phyloP scores from a whole-genome alignment of 2,329 filamentous ascomycete species.

The Ilyonectria destructans region DNA sequence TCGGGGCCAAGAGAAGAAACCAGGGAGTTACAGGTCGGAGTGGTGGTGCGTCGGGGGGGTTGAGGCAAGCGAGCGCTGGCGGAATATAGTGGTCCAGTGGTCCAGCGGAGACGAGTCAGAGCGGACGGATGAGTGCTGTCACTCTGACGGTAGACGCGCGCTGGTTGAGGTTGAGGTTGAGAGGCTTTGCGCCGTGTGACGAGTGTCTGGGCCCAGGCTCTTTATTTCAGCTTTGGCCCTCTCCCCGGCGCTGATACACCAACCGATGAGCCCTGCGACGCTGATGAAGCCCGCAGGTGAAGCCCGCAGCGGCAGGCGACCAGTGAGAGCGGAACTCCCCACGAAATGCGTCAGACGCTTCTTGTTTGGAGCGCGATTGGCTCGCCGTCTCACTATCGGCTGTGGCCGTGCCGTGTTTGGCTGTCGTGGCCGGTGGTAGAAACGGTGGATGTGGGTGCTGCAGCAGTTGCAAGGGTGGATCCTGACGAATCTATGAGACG shows the following conservation, averaged over 20 bases:
- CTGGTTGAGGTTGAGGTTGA: too few species aligned
- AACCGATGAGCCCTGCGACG: slow-evolving; percentile 14
- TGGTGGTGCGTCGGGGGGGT: background rate
- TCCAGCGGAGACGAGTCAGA: too few species aligned
- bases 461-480: slow-evolving; percentile 1
- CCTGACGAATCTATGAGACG: background rate
- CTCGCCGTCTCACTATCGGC: slow-evolving; percentile 2
- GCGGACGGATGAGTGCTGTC: background rate
- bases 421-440: background rate
- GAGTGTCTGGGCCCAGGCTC: too few species aligned
- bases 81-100: background rate
- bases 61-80: slow-evolving; percentile 3
- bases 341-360: background rate
- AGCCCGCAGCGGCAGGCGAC: background rate
- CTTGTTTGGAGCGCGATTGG: slow-evolving; percentile 13
- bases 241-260: background rate
- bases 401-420: slow-evolving; percentile 18
- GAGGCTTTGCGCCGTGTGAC: too few species aligned
- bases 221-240: background rate
- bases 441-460: slow-evolving; percentile 15
- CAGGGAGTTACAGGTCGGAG: slow-evolving; percentile 10
- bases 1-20: background rate
- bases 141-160: background rate
- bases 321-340: slow-evolving; percentile 20
- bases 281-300: slow-evolving; percentile 25